Evolutionary conservation across 192 early-diverging fungal genomes (phyloP), one percentile per base, ranked within the genome.

Genomic region (Backusella circina): DNA sequence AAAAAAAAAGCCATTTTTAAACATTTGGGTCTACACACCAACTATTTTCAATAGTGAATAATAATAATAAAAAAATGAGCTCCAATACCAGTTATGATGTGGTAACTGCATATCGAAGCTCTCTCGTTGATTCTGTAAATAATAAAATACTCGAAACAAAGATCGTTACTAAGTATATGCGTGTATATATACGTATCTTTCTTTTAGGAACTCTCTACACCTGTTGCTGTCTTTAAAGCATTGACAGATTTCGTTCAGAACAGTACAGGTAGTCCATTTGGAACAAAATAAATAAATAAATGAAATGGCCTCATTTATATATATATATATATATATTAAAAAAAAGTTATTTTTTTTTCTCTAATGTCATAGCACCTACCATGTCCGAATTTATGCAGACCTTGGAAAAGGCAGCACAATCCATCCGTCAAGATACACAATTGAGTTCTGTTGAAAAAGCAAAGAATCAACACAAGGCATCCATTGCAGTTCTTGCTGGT

Each of bases 351-450:
- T 44, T 1, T 44, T 2, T 12, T 44, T 44, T 44, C 10, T 44
- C 15, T 7, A 15, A 15, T 15, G 3, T 15, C 0, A 15, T 61
- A 92, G 95, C 96, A 15, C 92, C 93, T 12, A 97, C 97, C 2
- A 91, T 94, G 85, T 88, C 90, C 1, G 97, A 98, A 82, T 95
- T 97, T 75, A 90, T 93, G 87, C 86, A 88, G 74, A 91, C 91
- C 39, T 86, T 95, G 32, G 86, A 88, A 54, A 83, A 82, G 15
- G 91, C 92, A 13, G 86, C 89, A 73, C 86, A 88, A 33, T 75
- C 81, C 66, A 88, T 97, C 36, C 91, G 95, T 65, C 70, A 84
- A 6, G 87, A 91, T 16, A 84, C 91, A 35, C 77, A 73, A n/a
- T 21, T 44, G 12, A 47, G 41, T 3, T 68, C 70, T 23, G 26